Evolutionary conservation across 805 yeast species (phyloP).

Genomic region (Suhomyces faveliae): DNA sequence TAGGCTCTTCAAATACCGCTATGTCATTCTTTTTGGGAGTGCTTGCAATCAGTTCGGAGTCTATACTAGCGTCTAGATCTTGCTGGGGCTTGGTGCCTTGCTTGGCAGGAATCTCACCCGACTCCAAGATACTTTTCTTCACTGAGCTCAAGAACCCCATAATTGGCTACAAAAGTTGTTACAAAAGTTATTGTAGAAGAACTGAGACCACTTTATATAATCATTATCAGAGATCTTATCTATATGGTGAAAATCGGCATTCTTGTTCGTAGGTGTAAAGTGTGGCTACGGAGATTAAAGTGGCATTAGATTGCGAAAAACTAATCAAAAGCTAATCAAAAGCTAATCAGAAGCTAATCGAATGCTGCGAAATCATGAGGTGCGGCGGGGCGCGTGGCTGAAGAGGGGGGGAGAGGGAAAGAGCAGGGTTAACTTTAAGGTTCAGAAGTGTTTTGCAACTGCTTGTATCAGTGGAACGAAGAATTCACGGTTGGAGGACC

Average conservation of each 20-base stretch:
- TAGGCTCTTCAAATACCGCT: background rate
- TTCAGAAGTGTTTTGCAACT: background rate
- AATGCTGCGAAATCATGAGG: background rate
- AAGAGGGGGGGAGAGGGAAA: background rate
- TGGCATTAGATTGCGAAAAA: background rate
- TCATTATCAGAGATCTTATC: background rate
- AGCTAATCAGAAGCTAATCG: too few species aligned
- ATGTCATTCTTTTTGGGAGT: background rate
- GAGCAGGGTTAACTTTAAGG: background rate
- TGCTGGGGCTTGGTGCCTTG: background rate
- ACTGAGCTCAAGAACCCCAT: conserved; percentile 1
- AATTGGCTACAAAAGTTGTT: background rate
- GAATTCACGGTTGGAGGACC: too few species aligned
- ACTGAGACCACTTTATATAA: background rate
- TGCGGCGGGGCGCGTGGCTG: background rate
- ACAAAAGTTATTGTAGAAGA: background rate
- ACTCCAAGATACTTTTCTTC: background rate
- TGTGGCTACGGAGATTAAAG: conserved; percentile 31
- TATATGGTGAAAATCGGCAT: background rate
- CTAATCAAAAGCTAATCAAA: background rate
- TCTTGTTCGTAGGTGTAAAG: too few species aligned
- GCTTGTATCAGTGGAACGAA: too few species aligned
- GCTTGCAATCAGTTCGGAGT: conserved; percentile 1
- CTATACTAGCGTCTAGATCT: too few species aligned
- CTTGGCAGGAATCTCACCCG: background rate